A percentile compares a stretch with the other conserved stretches of the same genome.
Evolutionary conservation across 1,139 yeast species (phyloP).

Genomic region (Geotrichum australiense): DNA sequence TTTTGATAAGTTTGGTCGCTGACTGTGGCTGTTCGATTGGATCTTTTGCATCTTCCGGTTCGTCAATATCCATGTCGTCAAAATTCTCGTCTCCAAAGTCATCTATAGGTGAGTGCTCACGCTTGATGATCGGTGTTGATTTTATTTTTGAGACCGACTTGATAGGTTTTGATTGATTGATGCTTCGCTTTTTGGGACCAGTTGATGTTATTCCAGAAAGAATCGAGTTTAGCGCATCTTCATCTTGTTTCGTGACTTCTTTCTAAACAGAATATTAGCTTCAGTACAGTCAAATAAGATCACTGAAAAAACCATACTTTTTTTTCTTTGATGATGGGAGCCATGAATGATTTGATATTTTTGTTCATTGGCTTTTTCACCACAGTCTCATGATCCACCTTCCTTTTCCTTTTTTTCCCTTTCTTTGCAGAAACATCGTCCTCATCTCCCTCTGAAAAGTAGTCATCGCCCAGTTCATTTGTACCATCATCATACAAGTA

Average conservation of each 20-base stretch:
- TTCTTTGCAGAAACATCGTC: slow-evolving; percentile 41
- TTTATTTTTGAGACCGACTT: no score
- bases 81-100: no score
- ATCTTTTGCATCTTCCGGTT: slow-evolving; percentile 24
- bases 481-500: slow-evolving; percentile 17
- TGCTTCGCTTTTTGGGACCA: slow-evolving; percentile 2
- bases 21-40: slow-evolving; percentile 18
- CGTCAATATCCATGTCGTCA: slow-evolving; percentile 10
- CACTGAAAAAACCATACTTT: slow-evolving; percentile 11
- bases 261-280: slow-evolving; percentile 8
- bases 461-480: slow-evolving; percentile 18
- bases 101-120: no score
- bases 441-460: slow-evolving; percentile 29
- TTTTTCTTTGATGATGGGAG: slow-evolving; percentile 11
- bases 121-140: no score
- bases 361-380: slow-evolving; percentile 20
- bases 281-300: neutral
- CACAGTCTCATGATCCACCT: slow-evolving; percentile 19
- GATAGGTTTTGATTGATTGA: slow-evolving; percentile 9
- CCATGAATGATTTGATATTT: slow-evolving; percentile 15
- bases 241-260: slow-evolving; percentile 14
- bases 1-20: neutral
- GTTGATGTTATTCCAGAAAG: slow-evolving; percentile 13
- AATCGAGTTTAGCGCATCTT: slow-evolving; percentile 17
- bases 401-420: slow-evolving; percentile 13